Evolutionary conservation across 345 rosid species (phyloP), one percentile per base, ranked within the genome.

Genomic region (Euphorbia tirucalli): DNA sequence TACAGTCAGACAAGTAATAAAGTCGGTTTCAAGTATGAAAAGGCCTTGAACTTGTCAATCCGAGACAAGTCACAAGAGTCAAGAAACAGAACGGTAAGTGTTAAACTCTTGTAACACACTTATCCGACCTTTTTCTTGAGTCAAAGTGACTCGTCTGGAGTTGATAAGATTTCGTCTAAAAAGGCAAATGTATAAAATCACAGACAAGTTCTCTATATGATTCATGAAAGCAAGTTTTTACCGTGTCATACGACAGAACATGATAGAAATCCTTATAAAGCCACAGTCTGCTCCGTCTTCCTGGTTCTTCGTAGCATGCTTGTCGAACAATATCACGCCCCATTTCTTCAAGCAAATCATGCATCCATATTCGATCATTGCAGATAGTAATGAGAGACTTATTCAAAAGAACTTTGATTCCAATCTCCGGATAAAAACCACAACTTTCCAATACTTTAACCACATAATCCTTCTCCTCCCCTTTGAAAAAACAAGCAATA

Each of bases 311-410:
- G 10, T 7, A 28, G 3, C 39, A 57, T 25, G 60, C 9, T 43
- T 25, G 16, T 2, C 77, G 71, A 44, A 66, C 72, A 48, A 74
- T 77, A 28, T 75, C 83, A 28, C 72, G 74, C 31, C 86, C 86
- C 80, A 82, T 72, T 60, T 75, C 78, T 75, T 70, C 69, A 21
- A 82, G 73, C 64, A 75, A 66, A 58, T 78, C 82, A 60, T 81
- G 85, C 85, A 81, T 81, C 68, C 66, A 48, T 69, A 81, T 41
- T 66, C 62, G 71, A 68, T 69, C 35, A 19, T 63, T n/a, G 19
- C 68, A 61, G 56, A 78, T 68, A 28, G 60, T 71, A 59, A 82
- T 43, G 24, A 82, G 66, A 61, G 73, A 44, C 25, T 43, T 55
- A 21, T 39, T 57, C 19, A 68, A 14, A 6, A 79, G 74, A 32